Evolutionary conservation across 768 basidiomycete species (phyloP).

Genomic region (Collybia nuda): DNA sequence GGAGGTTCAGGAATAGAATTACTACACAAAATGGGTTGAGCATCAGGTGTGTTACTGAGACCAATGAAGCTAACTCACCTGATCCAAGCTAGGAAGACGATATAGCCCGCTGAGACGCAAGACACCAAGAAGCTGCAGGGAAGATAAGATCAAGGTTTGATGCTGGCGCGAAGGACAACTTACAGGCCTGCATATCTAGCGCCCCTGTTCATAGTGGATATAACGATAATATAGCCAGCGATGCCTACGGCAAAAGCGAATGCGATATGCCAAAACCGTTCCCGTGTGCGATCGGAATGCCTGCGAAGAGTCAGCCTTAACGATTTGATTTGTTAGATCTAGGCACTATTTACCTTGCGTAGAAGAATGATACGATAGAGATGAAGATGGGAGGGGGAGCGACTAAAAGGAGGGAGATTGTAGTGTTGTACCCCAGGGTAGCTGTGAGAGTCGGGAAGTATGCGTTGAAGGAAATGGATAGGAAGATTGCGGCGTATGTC

Average conservation of each 20-base stretch:
- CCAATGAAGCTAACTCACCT: not conserved
- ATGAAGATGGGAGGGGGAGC: slow-evolving; percentile 63
- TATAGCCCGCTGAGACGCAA: slow-evolving; percentile 42
- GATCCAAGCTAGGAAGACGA: slow-evolving; percentile 39
- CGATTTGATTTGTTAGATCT: not conserved
- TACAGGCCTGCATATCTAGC: slow-evolving; percentile 55
- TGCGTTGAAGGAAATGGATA: slow-evolving; percentile 53
- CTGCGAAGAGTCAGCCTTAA: slow-evolving; percentile 16
- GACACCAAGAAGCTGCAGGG: slow-evolving; percentile 10
- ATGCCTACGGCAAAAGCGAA: slow-evolving; percentile 50
- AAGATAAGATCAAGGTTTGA: not conserved
- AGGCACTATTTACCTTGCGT: slow-evolving; percentile 28
- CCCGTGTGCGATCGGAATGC: slow-evolving; percentile 59
- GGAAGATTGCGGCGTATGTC: slow-evolving; percentile 45
- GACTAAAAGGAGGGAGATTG: slow-evolving; percentile 60
- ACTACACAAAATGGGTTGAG: not conserved
- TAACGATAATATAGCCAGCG: slow-evolving; percentile 57
- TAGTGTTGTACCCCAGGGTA: slow-evolving; percentile 62
- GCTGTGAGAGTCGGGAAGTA: slow-evolving; percentile 64
- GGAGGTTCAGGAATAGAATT: slow-evolving; percentile 54
- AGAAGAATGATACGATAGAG: slow-evolving; percentile 46
- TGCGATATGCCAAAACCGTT: slow-evolving; percentile 60
- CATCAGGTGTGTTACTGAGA: not conserved
- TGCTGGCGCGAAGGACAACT: slow-evolving; percentile 2
- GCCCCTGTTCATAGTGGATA: slow-evolving; percentile 46